Evolutionary conservation across 805 yeast genomes (phyloP), one percentile per base, ranked within the genome.

Genomic region (Pichia californica): DNA sequence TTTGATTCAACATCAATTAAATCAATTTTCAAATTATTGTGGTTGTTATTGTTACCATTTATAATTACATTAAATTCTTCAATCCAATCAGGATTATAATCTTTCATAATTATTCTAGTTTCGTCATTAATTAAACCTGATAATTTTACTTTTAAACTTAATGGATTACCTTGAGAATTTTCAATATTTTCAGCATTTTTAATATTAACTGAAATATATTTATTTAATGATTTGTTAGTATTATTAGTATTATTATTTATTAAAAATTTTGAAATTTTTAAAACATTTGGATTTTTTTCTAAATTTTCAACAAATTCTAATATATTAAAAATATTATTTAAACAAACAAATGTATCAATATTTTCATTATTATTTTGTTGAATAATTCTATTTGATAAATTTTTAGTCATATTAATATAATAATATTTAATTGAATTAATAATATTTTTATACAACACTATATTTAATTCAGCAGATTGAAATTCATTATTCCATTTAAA

Each of bases 31-130:
- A 49, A 14, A 25, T 30, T 44, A 1, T 32, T 31, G 15, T 14
- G 6, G 7, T 31, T 32, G 26, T 18, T 13, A 45, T 44, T 13
- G 36, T 18, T 50, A n/a, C 40, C 43, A 15, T 45, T 39, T 7
- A 53, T 47, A 31, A 48, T 44, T 4, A 49, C 46, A 58, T 88
- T 95, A 58, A 88, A 86, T 44, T 83, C 85, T 64, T 89, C 96
- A 54, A 86, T 85, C 94, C 94, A 91, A 14, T 73, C 76, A 0
- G 97, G 96, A 52, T 79, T 78, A 28, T 74, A 64, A 5, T 80
- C 76, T 42, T 76, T 76, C 26, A 70, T 67, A 4, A 84, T 67
- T 0, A 81, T 73, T 52, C 85, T 69, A 0, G 98, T 89, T 47
- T 76, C 79, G 16, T 54, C 58, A 31, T 46, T 51, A 6, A 54